Base-by-base conservation (phyloP, 1,284 basidiomycete species). In the Coniophora puteana region DNA sequence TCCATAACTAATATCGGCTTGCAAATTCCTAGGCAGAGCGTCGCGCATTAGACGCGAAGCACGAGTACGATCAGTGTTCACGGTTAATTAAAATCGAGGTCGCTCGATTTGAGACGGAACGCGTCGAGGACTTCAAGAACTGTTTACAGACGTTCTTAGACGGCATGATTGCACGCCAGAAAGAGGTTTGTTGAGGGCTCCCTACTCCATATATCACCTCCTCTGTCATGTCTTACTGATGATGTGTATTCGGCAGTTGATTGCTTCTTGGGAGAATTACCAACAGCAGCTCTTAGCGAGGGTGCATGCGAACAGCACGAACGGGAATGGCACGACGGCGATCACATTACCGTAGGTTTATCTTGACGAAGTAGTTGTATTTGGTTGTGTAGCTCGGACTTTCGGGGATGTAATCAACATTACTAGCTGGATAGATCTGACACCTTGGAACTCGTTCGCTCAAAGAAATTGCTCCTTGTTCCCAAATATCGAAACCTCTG, bases 61-160 rank as follows among this genome's bases (percentile, higher is more conserved):
- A 82, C 40, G 90, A 96, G 48, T 99, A 91, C 57, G 93, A 97
- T 33, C 78, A 86, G 22, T 85, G 89, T 5, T 88, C 91, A 21
- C 83, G 83, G 50, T 69, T 96, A 20, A 85, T 93, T 55, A 98
- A 98, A 65, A 67, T 76, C 4, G 96, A 99, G 66, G 83, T 96
- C 54, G 83, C 81, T n/a, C 72, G 93, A 24, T 97, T 99, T 58
- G 95, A 99, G 65, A 77, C 83, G 55, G 94, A 97, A 63, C 80
- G 93, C 32, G 80, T 98, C 22, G 83, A 90, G 34, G 92, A 95
- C 56, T 91, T 95, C 61, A 92, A 90, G 58, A 68, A 73, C 24
- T 74, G 82, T 2, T 61, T 95, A 43, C 85, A 87, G 53, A 71
- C 71, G 2, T 93, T 90, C 63, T 63, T 94, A 44, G 83, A 87